A percentile compares a stretch with the other conserved stretches of the same genome.
Conservation (phyloP, 768 basidiomycete species). For the Lactarius quietus region DNA sequence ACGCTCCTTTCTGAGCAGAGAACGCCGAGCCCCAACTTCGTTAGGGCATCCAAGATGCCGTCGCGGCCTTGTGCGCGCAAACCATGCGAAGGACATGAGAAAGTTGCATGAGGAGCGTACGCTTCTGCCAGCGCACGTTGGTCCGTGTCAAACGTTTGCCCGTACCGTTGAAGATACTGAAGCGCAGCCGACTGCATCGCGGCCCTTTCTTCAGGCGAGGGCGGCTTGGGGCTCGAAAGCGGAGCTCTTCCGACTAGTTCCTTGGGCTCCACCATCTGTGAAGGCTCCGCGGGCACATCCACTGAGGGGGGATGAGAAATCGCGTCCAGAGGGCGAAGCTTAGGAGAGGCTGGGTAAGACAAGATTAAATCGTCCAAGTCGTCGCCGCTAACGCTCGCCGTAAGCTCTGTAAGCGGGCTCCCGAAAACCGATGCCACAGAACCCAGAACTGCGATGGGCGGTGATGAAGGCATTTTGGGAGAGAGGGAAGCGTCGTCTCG, state of each 20-base stretch:
- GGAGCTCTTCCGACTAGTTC: neutral
- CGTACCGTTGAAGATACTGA: constrained; percentile 14
- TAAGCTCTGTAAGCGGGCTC: neutral
- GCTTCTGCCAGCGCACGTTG: constrained; percentile 8
- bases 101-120: constrained; percentile 14
- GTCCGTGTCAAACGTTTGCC: constrained; percentile 17
- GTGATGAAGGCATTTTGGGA: neutral
- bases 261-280: neutral
- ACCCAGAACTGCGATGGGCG: constrained; percentile 5
- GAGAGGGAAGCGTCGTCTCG: neutral
- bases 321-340: neutral
- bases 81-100: constrained; percentile 16
- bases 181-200: constrained; percentile 5
- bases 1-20: constrained; percentile 5
- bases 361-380: constrained; percentile 18
- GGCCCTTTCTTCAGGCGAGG: neutral
- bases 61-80: constrained; percentile 16
- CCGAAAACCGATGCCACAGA: neutral
- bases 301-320: neutral
- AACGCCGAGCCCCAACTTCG: neutral
- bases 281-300: neutral
- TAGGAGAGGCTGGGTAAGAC: constrained; percentile 12
- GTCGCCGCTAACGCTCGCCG: constrained; percentile 3
- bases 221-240: neutral
- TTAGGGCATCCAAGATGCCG: neutral